Base-by-base conservation (phyloP, 2,329 filamentous ascomycete species). In the Diatrype stigma region DNA sequence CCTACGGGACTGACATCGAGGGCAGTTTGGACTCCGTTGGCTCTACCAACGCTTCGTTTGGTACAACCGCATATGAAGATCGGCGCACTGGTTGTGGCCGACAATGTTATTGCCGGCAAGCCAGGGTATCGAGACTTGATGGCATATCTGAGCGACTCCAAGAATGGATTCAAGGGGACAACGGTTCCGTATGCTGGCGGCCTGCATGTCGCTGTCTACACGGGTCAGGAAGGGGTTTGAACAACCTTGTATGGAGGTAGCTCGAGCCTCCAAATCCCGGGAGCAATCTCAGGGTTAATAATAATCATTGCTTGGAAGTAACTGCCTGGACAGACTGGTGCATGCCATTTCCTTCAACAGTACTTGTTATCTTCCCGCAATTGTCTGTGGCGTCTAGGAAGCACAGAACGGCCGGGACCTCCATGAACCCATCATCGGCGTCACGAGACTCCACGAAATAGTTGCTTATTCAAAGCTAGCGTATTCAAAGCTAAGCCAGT, bases 11-110 rank as follows among this genome's bases (percentile, higher is more conserved):
- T 37, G 14, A 40, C 48, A 6, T 49, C 28, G 52, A 42, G 6
- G 38, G 6, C 35, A 84, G 79, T 84, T 48, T 84, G 80, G 79
- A 73, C 78, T 0, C 69, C 73, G 1, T 63, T 84, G 47, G 77
- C 78, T 2, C 66, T 84, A 19, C 79, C 80, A 2, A 73, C 77
- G 0, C 64, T 84, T 16, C 69, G 73, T 50, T 58, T 76, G 0
- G 65, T 81, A 2, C 64, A 73, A 46, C 72, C 75, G 1, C 69
- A 64, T 7, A 57, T 83, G 45, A 70, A 66, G 47, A 58, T 61
- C 2, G 79, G 80, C 0, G 75, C 77, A 0, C 63, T 79, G 8
- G 65, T 82, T 1, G 62, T 82, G 0, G 63, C 67, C 0, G 79
- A 83, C 54, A 82, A 83, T 51, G 72, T 69, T 1, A 63, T 71